Evolutionary conservation across 179 eudicot species (phyloP).

Genomic region (Spergularia azorica): DNA sequence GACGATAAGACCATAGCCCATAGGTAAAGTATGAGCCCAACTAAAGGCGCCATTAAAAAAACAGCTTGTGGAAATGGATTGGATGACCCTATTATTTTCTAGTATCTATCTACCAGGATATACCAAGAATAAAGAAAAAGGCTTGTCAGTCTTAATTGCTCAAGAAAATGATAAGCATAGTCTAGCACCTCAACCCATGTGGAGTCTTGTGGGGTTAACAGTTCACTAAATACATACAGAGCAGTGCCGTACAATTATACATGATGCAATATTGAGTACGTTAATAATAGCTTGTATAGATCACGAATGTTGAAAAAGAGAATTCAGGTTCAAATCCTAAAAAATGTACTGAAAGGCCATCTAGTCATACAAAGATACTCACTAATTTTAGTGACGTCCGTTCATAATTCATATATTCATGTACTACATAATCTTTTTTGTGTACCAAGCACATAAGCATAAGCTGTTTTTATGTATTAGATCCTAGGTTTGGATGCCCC

Average conservation of each 20-base stretch:
- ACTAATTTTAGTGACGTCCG: neutral
- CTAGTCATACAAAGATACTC: neutral
- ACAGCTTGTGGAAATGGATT: conserved; percentile 9
- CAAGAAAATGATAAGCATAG: neutral
- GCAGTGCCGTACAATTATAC: conserved; percentile 14
- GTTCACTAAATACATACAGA: conserved; percentile 18
- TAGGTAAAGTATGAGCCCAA: neutral
- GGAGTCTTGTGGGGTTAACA: conserved; percentile 27
- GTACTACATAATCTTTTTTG: neutral
- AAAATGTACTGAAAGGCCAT: neutral
- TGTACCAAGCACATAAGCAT: conserved; percentile 1
- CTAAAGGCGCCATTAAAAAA: conserved; percentile 1
- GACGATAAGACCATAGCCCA: neutral
- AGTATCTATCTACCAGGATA: neutral
- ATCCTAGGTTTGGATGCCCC: no score
- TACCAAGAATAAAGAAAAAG: conserved; percentile 16
- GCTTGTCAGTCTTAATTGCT: conserved; percentile 13
- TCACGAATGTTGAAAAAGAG: neutral
- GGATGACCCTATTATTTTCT: conserved; percentile 1
- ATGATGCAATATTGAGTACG: neutral
- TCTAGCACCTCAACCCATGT: conserved; percentile 22
- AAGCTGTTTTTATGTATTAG: neutral
- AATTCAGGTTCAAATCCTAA: conserved; percentile 6
- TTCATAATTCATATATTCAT: conserved; percentile 4
- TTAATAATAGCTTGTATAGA: neutral